Evolutionary conservation across 148 eudicot genomes (phyloP).

Genomic region (Diospyros lotus): DNA sequence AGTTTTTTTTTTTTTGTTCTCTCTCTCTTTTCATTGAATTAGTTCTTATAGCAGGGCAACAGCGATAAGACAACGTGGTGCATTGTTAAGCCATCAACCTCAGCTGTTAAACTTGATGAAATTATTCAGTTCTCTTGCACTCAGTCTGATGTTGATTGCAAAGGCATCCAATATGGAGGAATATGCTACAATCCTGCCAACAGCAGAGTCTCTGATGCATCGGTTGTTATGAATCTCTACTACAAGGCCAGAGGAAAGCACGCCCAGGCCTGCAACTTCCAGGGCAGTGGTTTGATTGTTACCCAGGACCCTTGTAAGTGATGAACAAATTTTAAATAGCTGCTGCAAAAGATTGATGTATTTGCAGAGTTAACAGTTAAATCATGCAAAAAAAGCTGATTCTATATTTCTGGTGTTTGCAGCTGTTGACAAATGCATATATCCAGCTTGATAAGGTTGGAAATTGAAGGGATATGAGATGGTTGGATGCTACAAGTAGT

Average conservation of each 20-base stretch:
- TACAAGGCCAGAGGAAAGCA: neutral
- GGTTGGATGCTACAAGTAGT: neutral
- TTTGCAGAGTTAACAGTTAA: too few relatives aligned
- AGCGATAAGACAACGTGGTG: neutral
- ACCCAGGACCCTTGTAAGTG: constrained; percentile 14
- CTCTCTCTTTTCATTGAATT: neutral
- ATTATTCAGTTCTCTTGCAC: constrained; percentile 6
- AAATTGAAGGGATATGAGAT: neutral
- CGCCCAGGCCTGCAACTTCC: neutral
- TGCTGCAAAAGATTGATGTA: too few relatives aligned
- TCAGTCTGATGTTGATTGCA: neutral
- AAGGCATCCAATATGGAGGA: neutral
- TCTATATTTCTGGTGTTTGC: neutral
- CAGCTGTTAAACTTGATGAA: constrained; percentile 5
- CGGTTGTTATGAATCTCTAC: constrained; percentile 10
- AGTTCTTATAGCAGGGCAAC: too few relatives aligned
- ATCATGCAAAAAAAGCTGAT: neutral
- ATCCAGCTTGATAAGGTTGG: constrained; percentile 1
- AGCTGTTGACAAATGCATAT: constrained; percentile 2
- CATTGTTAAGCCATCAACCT: constrained; percentile 5
- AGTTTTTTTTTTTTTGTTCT: neutral
- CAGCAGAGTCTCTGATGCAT: constrained; percentile 12
- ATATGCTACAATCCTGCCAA: neutral
- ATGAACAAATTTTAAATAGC: neutral
- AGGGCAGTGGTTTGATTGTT: constrained; percentile 5